Conservation (phyloP, 495 filamentous ascomycete genomes). For the Penicillium paxilli region DNA sequence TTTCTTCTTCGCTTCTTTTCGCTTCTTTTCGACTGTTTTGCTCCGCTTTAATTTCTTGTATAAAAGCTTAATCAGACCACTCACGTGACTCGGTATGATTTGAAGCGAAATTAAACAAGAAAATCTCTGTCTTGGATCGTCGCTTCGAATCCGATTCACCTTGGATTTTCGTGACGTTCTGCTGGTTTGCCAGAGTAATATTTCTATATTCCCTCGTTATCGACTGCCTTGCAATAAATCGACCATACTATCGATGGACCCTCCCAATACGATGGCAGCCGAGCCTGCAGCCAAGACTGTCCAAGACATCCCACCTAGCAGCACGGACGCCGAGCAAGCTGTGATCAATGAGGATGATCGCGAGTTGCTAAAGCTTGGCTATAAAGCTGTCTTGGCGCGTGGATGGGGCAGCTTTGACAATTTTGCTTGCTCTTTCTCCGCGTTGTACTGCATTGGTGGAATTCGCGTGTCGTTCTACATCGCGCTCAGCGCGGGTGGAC, state of each 20-base stretch:
- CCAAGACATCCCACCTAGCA: conserved; percentile 6
- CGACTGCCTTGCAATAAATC: neutral
- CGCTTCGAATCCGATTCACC: too few species aligned
- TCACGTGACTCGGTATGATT: too few species aligned
- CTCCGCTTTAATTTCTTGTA: too few species aligned
- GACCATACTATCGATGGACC: neutral
- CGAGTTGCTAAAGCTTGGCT: conserved; percentile 33
- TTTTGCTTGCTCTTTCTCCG: conserved; percentile 37
- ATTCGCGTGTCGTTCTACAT: conserved; percentile 37
- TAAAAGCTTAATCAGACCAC: too few species aligned
- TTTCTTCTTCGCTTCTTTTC: too few species aligned
- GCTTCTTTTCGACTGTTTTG: too few species aligned
- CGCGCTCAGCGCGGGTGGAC: conserved; percentile 33
- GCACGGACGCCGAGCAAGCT: conserved; percentile 3
- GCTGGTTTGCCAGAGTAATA: too few species aligned
- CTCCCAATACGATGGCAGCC: neutral
- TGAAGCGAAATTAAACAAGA: too few species aligned
- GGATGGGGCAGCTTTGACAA: conserved; percentile 36
- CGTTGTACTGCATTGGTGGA: conserved; percentile 33
- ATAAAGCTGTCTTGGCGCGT: conserved; percentile 30
- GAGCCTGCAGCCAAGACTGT: conserved; percentile 8
- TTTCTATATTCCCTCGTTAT: neutral
- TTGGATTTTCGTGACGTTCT: too few species aligned
- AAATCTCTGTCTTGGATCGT: too few species aligned
- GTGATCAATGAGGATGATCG: conserved; percentile 32